phyloP scores from a whole-genome alignment of 2,329 filamentous ascomycete genomes.

The Penicillium occitanis region DNA sequence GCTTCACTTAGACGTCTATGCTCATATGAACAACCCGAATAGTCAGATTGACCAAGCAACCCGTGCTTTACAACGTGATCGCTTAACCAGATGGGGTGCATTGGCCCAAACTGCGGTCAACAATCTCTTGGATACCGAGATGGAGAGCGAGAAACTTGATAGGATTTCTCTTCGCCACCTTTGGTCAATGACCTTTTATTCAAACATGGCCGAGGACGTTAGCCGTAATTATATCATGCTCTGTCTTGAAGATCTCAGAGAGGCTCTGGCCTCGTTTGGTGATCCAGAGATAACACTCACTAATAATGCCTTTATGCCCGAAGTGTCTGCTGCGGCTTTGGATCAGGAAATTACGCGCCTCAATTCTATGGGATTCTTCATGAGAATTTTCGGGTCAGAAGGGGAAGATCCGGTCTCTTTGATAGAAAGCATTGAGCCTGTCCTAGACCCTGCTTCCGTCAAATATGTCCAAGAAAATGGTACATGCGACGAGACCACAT shows the following conservation, averaged over 20 bases:
- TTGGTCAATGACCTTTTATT: slow-evolving; percentile 65
- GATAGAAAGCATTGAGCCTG: slow-evolving; percentile 89
- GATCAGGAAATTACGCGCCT: slow-evolving; percentile 89
- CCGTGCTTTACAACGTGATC: slow-evolving; percentile 57
- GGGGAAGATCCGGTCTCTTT: slow-evolving; percentile 76
- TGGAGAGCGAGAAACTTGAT: slow-evolving; percentile 34
- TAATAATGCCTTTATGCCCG: slow-evolving; percentile 87
- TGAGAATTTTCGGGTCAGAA: slow-evolving; percentile 82
- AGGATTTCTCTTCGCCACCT: slow-evolving; percentile 60
- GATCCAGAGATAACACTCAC: slow-evolving; percentile 60
- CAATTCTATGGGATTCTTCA: slow-evolving; percentile 95
- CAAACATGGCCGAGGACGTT: slow-evolving; percentile 57
- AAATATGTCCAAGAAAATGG: slow-evolving; percentile 28
- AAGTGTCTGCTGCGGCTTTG: slow-evolving; percentile 77
- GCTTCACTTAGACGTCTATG: slow-evolving; percentile 65
- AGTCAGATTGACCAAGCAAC: slow-evolving; percentile 56
- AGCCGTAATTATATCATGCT: slow-evolving; percentile 60
- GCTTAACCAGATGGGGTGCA: slow-evolving; percentile 60
- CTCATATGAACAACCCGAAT: slow-evolving; percentile 60
- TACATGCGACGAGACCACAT: slow-evolving; percentile 29
- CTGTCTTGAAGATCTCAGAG: slow-evolving; percentile 63
- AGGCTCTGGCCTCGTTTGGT: slow-evolving; percentile 50
- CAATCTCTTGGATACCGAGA: slow-evolving; percentile 37
- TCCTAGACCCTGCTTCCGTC: slow-evolving; percentile 66
- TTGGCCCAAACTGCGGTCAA: slow-evolving; percentile 57